Evolutionary conservation across 2,329 filamentous ascomycete species (phyloP), one percentile per base, ranked within the genome.

Genomic region (Aspergillus amoenus): DNA sequence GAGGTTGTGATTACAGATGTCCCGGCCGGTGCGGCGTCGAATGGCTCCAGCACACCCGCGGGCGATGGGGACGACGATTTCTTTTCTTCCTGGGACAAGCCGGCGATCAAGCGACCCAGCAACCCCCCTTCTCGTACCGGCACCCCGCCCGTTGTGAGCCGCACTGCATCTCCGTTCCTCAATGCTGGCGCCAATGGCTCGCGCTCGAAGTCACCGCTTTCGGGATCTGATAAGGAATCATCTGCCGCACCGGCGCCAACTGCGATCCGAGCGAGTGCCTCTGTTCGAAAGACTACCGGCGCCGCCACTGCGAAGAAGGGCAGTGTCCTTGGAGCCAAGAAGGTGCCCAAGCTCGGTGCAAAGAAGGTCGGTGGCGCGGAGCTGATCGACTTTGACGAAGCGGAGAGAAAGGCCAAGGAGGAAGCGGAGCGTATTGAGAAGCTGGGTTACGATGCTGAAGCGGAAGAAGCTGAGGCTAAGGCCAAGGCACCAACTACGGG

Each of bases 51-150:
- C 64, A 95, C 91, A 11, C 90, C 93, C n/a, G 84, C 89, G 45
- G 89, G 87, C 64, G 92, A 96, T 65, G 82, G 85, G 21, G 87
- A 88, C 18, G 93, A 97, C 70, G 94, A 97, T 73, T 99, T 99
- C 82, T 99, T 99, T 78, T 96, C 93, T 9, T 97, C 92, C 0
- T 99, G 93, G 94, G 94, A 97, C 71, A 97, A 97, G 79, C 94
- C 94, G 21, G 85, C 92, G 4, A 95, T 99, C 78, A 99, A 97
- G 82, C 88, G 92, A 67, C 93, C 93, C 37, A 97, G 91, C 63
- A 96, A 96, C 64, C 93, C 94, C 15, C 84, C 94, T 43, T 97
- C 93, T 39, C 88, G 94, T 70, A 94, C 91, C 43, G 88, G 86
- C 51, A 97, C 94, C 3, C 93, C 93, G 13, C 88, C 90, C 3